These are phyloP conservation scores for Excoecaria cochinchinensis DNA, from an alignment of 345 rosid genomes.

Conservation along the genomic window DNA sequence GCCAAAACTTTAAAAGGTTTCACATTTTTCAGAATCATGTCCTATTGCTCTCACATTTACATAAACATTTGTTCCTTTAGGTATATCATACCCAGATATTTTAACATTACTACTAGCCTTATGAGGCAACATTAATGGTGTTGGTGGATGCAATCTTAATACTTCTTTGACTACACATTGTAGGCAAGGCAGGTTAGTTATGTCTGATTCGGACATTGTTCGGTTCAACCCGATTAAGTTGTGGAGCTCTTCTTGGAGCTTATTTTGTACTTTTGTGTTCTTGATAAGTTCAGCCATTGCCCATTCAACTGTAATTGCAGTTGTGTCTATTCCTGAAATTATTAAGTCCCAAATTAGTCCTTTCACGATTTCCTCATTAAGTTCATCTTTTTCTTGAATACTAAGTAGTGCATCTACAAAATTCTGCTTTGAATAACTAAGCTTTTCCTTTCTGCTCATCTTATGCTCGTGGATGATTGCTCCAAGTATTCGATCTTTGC, in stretches of 20 bases:
- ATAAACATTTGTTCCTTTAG: slow-evolving; percentile 68
- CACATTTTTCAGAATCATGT: slow-evolving; percentile 71
- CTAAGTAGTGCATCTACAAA: slow-evolving; percentile 78
- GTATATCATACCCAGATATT: slow-evolving; percentile 79
- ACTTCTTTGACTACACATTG: slow-evolving; percentile 72
- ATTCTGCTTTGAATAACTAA: slow-evolving; percentile 45
- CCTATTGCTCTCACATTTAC: slow-evolving; percentile 86
- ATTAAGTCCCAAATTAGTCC: slow-evolving; percentile 95
- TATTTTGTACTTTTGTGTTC: slow-evolving; percentile 68
- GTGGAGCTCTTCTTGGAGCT: slow-evolving; percentile 82
- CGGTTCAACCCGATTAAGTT: slow-evolving; percentile 60
- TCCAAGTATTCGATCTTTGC: slow-evolving; percentile 62
- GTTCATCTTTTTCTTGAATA: slow-evolving; percentile 64
- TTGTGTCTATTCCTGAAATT: slow-evolving; percentile 90
- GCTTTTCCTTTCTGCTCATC: slow-evolving; percentile 16
- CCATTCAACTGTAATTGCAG: slow-evolving; percentile 73
- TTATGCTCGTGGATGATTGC: slow-evolving; percentile 85
- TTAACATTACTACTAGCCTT: slow-evolving; percentile 58
- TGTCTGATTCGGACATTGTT: slow-evolving; percentile 62
- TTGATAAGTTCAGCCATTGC: slow-evolving; percentile 78
- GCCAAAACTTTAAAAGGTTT: slow-evolving; percentile 65
- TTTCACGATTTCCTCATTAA: slow-evolving; percentile 74
- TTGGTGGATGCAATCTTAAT: slow-evolving; percentile 79
- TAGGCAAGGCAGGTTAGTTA: slow-evolving; percentile 66
- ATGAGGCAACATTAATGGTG: slow-evolving; percentile 91